Conservation (phyloP, 345 rosid species). For the Eucalyptus lansdowneana region DNA sequence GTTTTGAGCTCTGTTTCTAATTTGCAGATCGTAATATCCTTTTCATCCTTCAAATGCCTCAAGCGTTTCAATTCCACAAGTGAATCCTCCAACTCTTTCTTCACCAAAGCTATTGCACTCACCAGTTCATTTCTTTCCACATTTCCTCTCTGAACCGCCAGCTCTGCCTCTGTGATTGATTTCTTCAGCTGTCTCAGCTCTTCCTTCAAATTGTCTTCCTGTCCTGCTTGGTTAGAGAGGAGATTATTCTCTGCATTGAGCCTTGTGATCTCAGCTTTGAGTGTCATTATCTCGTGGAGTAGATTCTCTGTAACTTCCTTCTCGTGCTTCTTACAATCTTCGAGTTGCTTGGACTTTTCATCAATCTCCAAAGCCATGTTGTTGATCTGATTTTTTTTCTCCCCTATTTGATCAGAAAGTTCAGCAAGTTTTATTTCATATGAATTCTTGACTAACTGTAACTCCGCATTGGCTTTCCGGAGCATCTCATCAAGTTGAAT, state of each 20-base stretch:
- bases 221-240: not conserved
- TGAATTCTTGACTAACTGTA: constrained; percentile 24
- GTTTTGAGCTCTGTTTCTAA: constrained; percentile 36
- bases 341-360: constrained; percentile 35
- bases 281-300: not conserved
- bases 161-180: constrained; percentile 27
- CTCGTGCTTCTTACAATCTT: constrained; percentile 33
- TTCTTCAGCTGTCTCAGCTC: constrained; percentile 32
- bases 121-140: constrained; percentile 25
- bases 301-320: constrained; percentile 19
- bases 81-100: constrained; percentile 33
- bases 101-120: constrained; percentile 17
- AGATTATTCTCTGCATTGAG: not conserved
- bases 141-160: constrained; percentile 21
- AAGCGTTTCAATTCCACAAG: constrained; percentile 24
- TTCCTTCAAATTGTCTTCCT: not conserved
- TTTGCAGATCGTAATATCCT: constrained; percentile 14
- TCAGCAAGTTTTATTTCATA: constrained; percentile 36
- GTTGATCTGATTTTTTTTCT: constrained; percentile 31
- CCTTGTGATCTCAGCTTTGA: not conserved
- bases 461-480: constrained; percentile 38
- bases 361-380: constrained; percentile 30
- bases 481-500: constrained; percentile 50
- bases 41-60: constrained; percentile 30
- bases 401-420: constrained; percentile 28